Base-by-base conservation (phyloP, 805 yeast genomes). In the Brettanomyces bruxellensis region DNA sequence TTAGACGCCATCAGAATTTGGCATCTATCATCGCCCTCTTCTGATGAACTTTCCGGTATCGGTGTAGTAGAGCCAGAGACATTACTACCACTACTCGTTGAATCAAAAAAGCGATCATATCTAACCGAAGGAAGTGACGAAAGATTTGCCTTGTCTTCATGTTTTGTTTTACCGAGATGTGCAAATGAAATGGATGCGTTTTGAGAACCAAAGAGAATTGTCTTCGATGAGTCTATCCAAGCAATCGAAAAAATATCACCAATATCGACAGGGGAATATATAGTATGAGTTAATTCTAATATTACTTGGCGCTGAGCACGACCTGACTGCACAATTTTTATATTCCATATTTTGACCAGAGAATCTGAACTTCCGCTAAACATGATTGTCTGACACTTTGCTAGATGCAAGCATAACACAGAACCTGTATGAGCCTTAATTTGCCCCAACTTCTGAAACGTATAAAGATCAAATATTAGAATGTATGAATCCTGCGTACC, bases 321-420 rank as follows among this genome's bases (percentile, higher is more conserved):
- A 6, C 37, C 40, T 5, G 30, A 14, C 18, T 36, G 38, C 5
- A 59, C 52, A 3, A 65, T 61, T 1, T 72, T 63, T 22, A 87
- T 69, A 47, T 83, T 79, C 95, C 96, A 93, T 1, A 88, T 79
- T 59, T 88, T 86, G 32, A 91, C 83, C 42, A 91, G 68, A 2
- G 97, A 89, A 60, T 91, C 98, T 7, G 93, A 81, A 2, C 95
- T 91, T 3, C 93, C 96, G 35, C 93, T 79, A 56, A 93, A 84
- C 36, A 91, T 70, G 42, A 67, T 72, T 40, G 72, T 68, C 55
- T 79, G 89, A 51, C 70, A 72, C 3, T 65, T 61, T 9, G 80
- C 75, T 40, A 76, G 66, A 24, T 78, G 66, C 49, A 91, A 60
- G 56, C 93, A 82, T 35, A 89, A 67, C 2, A 91, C 86, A n/a